These are phyloP conservation scores for Lagerstroemia speciosa DNA, from an alignment of 345 rosid species.

Conservation along the genomic window DNA sequence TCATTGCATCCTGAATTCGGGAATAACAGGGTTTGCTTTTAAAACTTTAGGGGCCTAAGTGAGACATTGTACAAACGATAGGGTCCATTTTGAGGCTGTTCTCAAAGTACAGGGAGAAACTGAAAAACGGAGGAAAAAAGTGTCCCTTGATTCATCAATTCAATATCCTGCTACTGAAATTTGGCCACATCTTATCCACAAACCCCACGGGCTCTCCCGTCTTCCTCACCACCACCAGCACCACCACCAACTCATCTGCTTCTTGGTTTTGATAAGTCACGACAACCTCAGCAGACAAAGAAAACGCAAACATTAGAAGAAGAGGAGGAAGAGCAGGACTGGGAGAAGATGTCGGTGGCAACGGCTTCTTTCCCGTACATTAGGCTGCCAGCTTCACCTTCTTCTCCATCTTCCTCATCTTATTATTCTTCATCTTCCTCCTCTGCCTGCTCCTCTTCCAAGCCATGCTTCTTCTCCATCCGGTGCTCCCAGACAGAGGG, in stretches of 20 bases:
- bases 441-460: slow-evolving; percentile 27
- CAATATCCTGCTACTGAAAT: slow-evolving; percentile 12
- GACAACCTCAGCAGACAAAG: slow-evolving; percentile 3
- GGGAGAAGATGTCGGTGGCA: slow-evolving; percentile 44
- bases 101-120: background rate
- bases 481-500: slow-evolving; percentile 79
- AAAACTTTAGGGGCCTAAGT: background rate
- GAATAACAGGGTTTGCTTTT: too few relatives aligned
- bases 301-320: background rate
- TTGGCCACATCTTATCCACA: slow-evolving; percentile 46
- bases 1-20: background rate
- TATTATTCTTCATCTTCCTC: slow-evolving; percentile 22
- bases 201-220: slow-evolving; percentile 5
- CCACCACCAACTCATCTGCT: background rate
- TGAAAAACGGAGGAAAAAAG: background rate
- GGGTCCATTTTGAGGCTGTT: background rate
- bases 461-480: slow-evolving; percentile 36
- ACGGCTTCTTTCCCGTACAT: slow-evolving; percentile 48
- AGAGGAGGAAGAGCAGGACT: background rate
- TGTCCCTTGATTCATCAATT: background rate
- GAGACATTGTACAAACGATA: background rate
- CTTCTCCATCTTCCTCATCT: slow-evolving; percentile 25
- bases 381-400: slow-evolving; percentile 46
- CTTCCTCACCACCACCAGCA: background rate
- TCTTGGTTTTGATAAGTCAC: slow-evolving; percentile 2